Evolutionary conservation across 1,284 basidiomycete genomes (phyloP).

Genomic region (Marasmius oreades): DNA sequence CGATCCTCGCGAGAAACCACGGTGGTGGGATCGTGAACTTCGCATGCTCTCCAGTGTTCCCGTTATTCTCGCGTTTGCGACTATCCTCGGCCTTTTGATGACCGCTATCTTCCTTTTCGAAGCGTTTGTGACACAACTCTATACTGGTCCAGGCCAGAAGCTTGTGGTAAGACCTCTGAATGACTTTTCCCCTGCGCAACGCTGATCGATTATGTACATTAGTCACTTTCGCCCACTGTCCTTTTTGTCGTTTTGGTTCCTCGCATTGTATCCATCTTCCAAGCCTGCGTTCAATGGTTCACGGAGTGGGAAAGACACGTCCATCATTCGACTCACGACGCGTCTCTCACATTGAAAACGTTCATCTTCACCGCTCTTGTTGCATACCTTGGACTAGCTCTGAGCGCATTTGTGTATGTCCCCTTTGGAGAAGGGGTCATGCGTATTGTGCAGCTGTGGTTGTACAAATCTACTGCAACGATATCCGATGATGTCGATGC

Average conservation of each 20-base stretch:
- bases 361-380: constrained; percentile 89
- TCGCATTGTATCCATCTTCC: constrained; percentile 78
- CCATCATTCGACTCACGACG: constrained; percentile 72
- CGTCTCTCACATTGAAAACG: constrained; percentile 87
- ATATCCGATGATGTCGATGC: neutral
- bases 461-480: constrained; percentile 27
- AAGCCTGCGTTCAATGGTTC: constrained; percentile 62
- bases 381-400: constrained; percentile 81
- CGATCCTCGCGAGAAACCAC: constrained; percentile 36
- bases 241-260: constrained; percentile 85
- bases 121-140: constrained; percentile 82
- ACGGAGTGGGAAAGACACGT: constrained; percentile 92
- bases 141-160: constrained; percentile 81
- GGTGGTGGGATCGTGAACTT: constrained; percentile 78
- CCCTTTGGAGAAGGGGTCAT: constrained; percentile 88
- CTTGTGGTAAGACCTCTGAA: constrained; percentile 56
- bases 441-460: constrained; percentile 45
- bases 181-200: neutral
- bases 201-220: constrained; percentile 6
- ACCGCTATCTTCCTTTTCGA: constrained; percentile 85
- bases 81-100: constrained; percentile 64
- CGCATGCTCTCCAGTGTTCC: constrained; percentile 77
- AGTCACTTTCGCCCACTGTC: constrained; percentile 82
- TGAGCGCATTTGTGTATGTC: constrained; percentile 89
- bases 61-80: constrained; percentile 75